A percentile compares a stretch with the other conserved stretches of the same genome.
Conservation (phyloP, 2,329 filamentous ascomycete species). For the Atkinsonella hypoxylon region DNA sequence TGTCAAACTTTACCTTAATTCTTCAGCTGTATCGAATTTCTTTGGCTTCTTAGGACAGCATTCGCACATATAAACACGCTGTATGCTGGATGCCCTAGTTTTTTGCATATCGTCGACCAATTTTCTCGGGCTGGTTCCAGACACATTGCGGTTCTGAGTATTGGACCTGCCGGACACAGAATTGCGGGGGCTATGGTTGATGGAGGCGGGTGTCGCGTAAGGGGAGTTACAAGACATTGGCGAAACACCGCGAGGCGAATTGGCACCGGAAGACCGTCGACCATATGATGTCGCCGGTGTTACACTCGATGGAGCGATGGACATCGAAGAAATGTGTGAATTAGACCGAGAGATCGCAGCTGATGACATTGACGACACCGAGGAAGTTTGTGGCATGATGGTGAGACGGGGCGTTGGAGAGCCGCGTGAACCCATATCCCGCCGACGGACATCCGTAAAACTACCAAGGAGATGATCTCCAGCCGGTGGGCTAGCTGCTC, state of each 20-base stretch:
- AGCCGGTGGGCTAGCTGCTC: constrained; percentile 41
- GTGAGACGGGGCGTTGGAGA: constrained; percentile 40
- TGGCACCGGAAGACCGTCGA: constrained; percentile 32
- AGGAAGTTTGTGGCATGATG: constrained; percentile 30
- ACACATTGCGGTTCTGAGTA: constrained; percentile 33
- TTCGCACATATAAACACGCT: constrained; percentile 60
- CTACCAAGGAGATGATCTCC: constrained; percentile 33
- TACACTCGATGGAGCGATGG: constrained; percentile 29
- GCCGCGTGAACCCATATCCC: constrained; percentile 35
- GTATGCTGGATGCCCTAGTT: constrained; percentile 33
- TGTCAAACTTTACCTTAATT: constrained; percentile 56
- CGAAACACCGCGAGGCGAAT: constrained; percentile 38
- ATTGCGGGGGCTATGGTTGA: constrained; percentile 37
- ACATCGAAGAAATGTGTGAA: constrained; percentile 35
- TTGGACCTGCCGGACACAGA: constrained; percentile 29
- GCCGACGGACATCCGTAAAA: constrained; percentile 27
- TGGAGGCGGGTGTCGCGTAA: constrained; percentile 34
- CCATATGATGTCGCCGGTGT: constrained; percentile 33
- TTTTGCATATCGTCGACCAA: constrained; percentile 39
- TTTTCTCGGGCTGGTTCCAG: constrained; percentile 38
- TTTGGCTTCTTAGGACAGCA: constrained; percentile 97
- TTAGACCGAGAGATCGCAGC: constrained; percentile 27
- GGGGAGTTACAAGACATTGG: constrained; percentile 38
- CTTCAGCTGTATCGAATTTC: constrained; percentile 77
- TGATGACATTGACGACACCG: constrained; percentile 32